These are phyloP conservation scores for Herpotrichia juniperi DNA, from an alignment of 2,329 filamentous ascomycete genomes.

Conservation along the genomic window DNA sequence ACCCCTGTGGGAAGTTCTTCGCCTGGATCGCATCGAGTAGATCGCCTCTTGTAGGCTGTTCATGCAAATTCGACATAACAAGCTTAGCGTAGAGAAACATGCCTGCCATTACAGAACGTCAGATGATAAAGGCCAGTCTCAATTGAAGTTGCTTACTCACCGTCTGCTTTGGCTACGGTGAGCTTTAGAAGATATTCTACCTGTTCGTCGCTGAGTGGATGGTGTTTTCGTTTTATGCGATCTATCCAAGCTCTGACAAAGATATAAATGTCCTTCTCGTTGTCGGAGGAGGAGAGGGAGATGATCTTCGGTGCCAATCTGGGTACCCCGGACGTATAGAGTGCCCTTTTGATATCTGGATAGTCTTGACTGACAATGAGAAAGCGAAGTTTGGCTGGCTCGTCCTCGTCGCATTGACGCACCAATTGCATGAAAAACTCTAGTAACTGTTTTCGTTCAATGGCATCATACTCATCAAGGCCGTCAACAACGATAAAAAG, in stretches of 20 bases:
- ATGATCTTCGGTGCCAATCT: conserved; percentile 18
- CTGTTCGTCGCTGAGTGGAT: conserved; percentile 21
- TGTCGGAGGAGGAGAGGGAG: conserved; percentile 19
- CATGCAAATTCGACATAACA: conserved; percentile 25
- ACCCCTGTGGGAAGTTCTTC: conserved; percentile 22
- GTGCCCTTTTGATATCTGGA: conserved; percentile 21
- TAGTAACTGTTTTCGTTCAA: conserved; percentile 26
- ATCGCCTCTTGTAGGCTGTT: conserved; percentile 17
- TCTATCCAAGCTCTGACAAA: conserved; percentile 22
- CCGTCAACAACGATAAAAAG: conserved; percentile 32
- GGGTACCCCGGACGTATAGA: conserved; percentile 9
- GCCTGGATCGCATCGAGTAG: conserved; percentile 20
- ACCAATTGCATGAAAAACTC: conserved; percentile 19
- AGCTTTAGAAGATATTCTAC: conserved; percentile 26
- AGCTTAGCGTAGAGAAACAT: conserved; percentile 38
- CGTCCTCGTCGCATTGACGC: conserved; percentile 16
- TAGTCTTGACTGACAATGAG: conserved; percentile 35
- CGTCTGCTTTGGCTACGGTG: conserved; percentile 26
- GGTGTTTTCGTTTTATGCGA: conserved; percentile 19
- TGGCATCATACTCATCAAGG: conserved; percentile 26
- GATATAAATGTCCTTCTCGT: conserved; percentile 22
- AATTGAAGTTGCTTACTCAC: conserved; percentile 12
- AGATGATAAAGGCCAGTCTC: background rate
- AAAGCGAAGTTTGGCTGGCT: conserved; percentile 26
- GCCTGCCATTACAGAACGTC: conserved; percentile 14